Evolutionary conservation across 1,139 yeast genomes (phyloP).

Genomic region (Suhomyces bribrorum): DNA sequence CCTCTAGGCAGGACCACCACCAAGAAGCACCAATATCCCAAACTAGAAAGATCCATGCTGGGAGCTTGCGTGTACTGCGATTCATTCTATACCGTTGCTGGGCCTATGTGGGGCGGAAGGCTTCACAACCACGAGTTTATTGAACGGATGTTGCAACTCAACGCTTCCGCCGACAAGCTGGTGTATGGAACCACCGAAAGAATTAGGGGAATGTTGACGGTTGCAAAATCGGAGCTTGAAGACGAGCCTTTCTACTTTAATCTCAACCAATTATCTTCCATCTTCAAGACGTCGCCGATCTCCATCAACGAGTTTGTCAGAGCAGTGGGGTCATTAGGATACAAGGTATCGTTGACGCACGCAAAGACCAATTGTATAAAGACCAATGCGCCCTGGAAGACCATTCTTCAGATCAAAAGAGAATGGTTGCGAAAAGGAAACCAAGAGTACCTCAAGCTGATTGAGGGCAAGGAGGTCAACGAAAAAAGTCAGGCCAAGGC

Average conservation of each 20-base stretch:
- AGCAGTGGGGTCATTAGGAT: slow-evolving; percentile 87
- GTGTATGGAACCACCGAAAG: slow-evolving; percentile 79
- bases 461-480: slow-evolving; percentile 29
- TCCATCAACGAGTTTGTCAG: slow-evolving; percentile 70
- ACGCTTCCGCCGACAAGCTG: slow-evolving; percentile 47
- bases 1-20: slow-evolving; percentile 63
- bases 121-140: slow-evolving; percentile 72
- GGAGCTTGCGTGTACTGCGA: slow-evolving; percentile 67
- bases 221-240: slow-evolving; percentile 69
- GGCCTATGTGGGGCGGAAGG: slow-evolving; percentile 94
- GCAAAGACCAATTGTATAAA: slow-evolving; percentile 84
- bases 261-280: slow-evolving; percentile 72
- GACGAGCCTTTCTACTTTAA: slow-evolving; percentile 78
- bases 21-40: slow-evolving; percentile 40
- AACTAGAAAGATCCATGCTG: slow-evolving; percentile 13
- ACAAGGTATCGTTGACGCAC: slow-evolving; percentile 80
- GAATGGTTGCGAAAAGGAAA: slow-evolving; percentile 60
- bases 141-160: slow-evolving; percentile 58
- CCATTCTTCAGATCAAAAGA: slow-evolving; percentile 69
- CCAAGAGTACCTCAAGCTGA: slow-evolving; percentile 24
- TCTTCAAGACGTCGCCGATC: slow-evolving; percentile 81
- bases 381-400: slow-evolving; percentile 86
- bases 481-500: slow-evolving; percentile 25
- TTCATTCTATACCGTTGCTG: slow-evolving; percentile 72
- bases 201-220: slow-evolving; percentile 86